Evolutionary conservation across 805 yeast genomes (phyloP), one percentile per base, ranked within the genome.

Genomic region (Cyberlindnera subsufficiens): DNA sequence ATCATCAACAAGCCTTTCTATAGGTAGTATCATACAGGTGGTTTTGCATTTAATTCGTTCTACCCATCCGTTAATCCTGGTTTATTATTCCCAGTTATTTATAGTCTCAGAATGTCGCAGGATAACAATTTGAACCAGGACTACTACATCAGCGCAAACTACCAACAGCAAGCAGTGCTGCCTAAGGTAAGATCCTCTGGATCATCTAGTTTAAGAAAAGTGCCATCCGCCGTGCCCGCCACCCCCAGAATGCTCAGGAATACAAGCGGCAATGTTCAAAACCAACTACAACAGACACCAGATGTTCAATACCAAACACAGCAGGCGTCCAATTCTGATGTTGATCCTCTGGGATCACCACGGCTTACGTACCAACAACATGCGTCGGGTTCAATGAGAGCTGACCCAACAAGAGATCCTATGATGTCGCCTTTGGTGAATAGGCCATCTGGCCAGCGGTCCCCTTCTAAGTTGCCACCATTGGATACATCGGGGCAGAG

Each of bases 201-300:
- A 5, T 32, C 43, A 15, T 46, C 52, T 3, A 42, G 31, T 9
- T 33, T 53, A 2, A 44, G 49, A 17, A 45, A 41, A 17, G 54
- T 50, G 2, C 54, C 55, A 4, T 32, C 53, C 4, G 56, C 56
- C 9, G 74, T 71, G 4, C 85, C 84, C 3, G 86, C 86, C 2
- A 80, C 87, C 2, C 85, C 86, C 8, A 64, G 86, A 51, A 81
- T 81, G 86, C 62, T 80, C 38, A 68, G 84, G 51, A 77, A 76
- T 53, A 74, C 75, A 3, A 72, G 78, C 46, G 74, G 74, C 1
- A 61, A 61, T 43, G 44, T 52, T 55, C 46, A 40, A 17, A 43
- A 42, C 10, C 54, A 40, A 32, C 37, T 14, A 10, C 33, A 18
- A 9, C 40, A 37, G 15, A 33, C 30, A 32, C 29, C 33, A 20